Conservation (phyloP, 2,329 filamentous ascomycete species). For the Colletotrichum lentis region DNA sequence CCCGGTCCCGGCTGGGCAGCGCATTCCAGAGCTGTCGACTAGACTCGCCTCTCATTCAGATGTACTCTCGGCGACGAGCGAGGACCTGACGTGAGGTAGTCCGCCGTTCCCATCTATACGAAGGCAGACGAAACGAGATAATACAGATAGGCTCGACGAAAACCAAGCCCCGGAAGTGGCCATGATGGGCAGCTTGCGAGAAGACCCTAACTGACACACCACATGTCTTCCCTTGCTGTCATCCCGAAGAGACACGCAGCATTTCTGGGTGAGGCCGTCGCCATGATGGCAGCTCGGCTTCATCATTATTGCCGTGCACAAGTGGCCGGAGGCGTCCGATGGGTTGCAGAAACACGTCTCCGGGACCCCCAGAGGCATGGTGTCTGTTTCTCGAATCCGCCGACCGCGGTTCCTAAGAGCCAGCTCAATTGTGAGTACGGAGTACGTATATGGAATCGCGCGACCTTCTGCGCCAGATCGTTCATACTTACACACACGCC, state of each 20-base stretch:
- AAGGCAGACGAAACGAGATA: conserved; percentile 6
- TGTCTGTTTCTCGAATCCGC: conserved; percentile 18
- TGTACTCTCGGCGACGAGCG: conserved; percentile 1
- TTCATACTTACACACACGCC: background rate
- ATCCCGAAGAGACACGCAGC: background rate
- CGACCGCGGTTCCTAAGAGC: background rate
- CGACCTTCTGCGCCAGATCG: conserved; percentile 9
- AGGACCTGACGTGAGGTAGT: background rate
- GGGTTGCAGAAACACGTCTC: conserved; percentile 4
- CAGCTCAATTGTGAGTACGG: background rate
- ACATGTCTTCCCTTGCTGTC: conserved; percentile 1
- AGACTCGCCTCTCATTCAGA: background rate
- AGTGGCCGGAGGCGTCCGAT: conserved; percentile 17
- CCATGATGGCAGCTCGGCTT: conserved; percentile 7
- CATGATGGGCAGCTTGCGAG: background rate
- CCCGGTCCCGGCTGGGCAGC: conserved; percentile 11
- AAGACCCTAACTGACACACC: background rate
- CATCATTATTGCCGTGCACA: conserved; percentile 1
- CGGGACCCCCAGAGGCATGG: background rate
- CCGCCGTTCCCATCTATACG: conserved; percentile 15
- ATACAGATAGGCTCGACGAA: background rate
- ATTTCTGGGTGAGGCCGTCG: conserved; percentile 19
- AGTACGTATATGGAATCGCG: background rate
- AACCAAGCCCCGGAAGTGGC: background rate
- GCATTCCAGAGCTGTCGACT: conserved; percentile 17